Conservation (phyloP, 176 grass and related monocot species). For the Eleusine coracana region DNA sequence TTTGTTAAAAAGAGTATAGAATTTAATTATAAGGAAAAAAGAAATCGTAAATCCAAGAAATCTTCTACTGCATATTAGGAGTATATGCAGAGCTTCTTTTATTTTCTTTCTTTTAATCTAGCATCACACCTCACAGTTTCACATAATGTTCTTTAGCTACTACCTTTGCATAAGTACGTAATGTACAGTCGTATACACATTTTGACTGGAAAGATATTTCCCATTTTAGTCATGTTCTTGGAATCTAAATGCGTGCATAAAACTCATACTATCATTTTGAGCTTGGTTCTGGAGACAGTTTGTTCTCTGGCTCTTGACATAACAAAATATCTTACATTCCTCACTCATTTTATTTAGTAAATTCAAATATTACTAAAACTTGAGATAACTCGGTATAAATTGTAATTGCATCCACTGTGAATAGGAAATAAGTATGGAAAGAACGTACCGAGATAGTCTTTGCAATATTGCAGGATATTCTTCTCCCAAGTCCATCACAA, state of each 20-base stretch:
- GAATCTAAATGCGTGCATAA: not conserved
- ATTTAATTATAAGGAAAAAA: not conserved
- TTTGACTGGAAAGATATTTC: not conserved
- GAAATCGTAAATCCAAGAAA: not conserved
- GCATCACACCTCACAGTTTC: not conserved
- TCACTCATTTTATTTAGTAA: not conserved
- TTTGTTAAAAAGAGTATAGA: constrained; percentile 21
- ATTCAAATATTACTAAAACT: not conserved
- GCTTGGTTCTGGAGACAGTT: not conserved
- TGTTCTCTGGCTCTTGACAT: not conserved
- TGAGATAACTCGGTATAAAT: not conserved
- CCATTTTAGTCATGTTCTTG: constrained; percentile 3
- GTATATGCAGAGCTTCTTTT: not conserved
- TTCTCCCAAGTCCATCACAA: not conserved
- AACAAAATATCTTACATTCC: constrained; percentile 1
- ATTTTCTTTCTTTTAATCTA: not conserved
- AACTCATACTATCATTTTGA: not conserved
- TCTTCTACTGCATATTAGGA: not conserved
- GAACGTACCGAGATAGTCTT: not conserved
- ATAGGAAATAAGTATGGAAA: not conserved
- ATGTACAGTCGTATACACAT: not conserved
- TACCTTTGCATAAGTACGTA: not conserved
- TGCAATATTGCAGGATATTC: not conserved
- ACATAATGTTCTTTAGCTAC: not conserved
- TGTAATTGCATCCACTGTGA: not conserved